phyloP scores from a whole-genome alignment of 2,329 filamentous ascomycete genomes.

The Hymenoscyphus linearis region DNA sequence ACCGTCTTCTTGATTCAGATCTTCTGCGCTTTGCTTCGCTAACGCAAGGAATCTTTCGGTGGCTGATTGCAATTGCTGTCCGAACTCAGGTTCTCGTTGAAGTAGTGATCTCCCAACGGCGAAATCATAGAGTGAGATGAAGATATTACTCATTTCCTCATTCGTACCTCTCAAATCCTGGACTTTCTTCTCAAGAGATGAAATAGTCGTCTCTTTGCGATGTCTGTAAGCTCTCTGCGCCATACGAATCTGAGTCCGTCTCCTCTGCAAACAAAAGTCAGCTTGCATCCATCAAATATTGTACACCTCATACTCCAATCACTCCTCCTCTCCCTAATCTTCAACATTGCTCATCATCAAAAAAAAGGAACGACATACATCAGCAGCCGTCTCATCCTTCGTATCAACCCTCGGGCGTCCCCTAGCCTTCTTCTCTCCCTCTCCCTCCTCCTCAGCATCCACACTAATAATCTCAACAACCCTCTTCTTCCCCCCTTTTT shows the following conservation, averaged over 20 bases:
- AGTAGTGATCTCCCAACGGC: slow-evolving; percentile 53
- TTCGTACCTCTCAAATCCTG: slow-evolving; percentile 63
- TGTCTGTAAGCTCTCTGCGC: slow-evolving; percentile 81
- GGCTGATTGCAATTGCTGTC: slow-evolving; percentile 49
- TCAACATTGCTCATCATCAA: no score
- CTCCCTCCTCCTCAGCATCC: slow-evolving; percentile 38
- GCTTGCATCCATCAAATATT: slow-evolving; percentile 6
- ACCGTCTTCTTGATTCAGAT: slow-evolving; percentile 28
- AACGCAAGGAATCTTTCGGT: slow-evolving; percentile 55
- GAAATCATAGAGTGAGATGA: slow-evolving; percentile 61
- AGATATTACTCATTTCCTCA: slow-evolving; percentile 68
- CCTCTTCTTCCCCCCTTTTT: slow-evolving; percentile 34
- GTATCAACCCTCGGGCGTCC: slow-evolving; percentile 71
- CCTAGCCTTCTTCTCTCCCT: slow-evolving; percentile 55
- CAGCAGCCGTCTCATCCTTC: slow-evolving; percentile 71
- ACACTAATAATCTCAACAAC: slow-evolving; percentile 27
- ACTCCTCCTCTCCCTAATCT: no score
- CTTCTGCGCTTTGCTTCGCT: slow-evolving; percentile 42
- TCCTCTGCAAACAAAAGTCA: slow-evolving; percentile 47
- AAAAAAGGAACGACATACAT: slow-evolving; percentile 48
- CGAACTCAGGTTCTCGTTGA: slow-evolving; percentile 50
- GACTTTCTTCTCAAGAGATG: slow-evolving; percentile 65
- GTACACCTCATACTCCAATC: no score
- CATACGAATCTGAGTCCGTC: slow-evolving; percentile 79
- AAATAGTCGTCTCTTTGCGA: slow-evolving; percentile 78